Evolutionary conservation across 2,329 filamentous ascomycete genomes (phyloP).

Genomic region (Mollisiaceae sp.): DNA sequence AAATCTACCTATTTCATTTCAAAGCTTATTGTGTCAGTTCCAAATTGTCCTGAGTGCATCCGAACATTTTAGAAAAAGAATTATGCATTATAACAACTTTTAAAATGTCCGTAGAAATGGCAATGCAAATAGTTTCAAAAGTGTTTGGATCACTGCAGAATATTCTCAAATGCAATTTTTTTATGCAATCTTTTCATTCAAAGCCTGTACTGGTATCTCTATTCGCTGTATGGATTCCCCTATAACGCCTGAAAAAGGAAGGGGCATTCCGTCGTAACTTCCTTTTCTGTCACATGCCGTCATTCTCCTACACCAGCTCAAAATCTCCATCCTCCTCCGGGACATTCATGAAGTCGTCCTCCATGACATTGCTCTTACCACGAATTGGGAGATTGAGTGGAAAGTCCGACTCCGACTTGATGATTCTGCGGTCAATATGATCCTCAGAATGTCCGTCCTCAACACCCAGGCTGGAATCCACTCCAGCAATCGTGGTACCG

Average conservation of each 20-base stretch:
- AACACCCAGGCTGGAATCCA: slow-evolving; percentile 25
- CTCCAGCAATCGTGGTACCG: slow-evolving; percentile 13
- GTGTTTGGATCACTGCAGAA: too few species aligned
- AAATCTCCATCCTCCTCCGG: slow-evolving; percentile 4
- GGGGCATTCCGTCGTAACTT: not conserved
- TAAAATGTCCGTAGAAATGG: too few species aligned
- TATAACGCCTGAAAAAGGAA: not conserved
- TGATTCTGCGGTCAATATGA: slow-evolving; percentile 23
- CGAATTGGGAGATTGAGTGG: slow-evolving; percentile 7
- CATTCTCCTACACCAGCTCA: not conserved
- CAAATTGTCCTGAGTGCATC: too few species aligned
- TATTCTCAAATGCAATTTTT: too few species aligned
- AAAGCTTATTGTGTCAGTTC: too few species aligned
- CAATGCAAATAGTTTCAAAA: too few species aligned
- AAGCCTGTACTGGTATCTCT: too few species aligned
- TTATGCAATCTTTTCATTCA: not conserved
- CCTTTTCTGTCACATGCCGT: not conserved
- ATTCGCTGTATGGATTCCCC: not conserved
- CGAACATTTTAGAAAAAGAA: too few species aligned
- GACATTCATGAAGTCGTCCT: slow-evolving; percentile 9
- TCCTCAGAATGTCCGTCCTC: slow-evolving; percentile 28
- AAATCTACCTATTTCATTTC: too few species aligned
- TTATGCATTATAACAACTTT: too few species aligned
- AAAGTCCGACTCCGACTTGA: slow-evolving; percentile 21
- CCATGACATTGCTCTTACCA: slow-evolving; percentile 4